Evolutionary conservation across 306 rosid genomes (phyloP).

Genomic region (Abrus pulchellus): DNA sequence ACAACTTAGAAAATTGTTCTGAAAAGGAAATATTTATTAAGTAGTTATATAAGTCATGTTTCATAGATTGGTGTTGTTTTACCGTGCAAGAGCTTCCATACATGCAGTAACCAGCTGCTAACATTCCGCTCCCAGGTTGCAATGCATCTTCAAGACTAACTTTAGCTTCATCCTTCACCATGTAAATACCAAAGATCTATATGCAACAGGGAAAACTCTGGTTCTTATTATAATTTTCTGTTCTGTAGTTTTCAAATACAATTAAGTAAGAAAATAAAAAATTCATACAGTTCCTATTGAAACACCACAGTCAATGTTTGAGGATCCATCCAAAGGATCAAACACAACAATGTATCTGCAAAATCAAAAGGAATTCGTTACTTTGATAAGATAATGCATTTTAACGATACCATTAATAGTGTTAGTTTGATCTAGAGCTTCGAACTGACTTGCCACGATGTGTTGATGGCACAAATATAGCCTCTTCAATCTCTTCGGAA

Average conservation of each 20-base stretch:
- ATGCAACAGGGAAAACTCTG: slow-evolving; percentile 35
- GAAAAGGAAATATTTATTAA: not conserved
- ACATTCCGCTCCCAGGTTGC: slow-evolving; percentile 80
- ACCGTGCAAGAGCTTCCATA: slow-evolving; percentile 99
- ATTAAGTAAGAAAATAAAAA: not conserved
- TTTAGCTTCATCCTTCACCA: slow-evolving; percentile 57
- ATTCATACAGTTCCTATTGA: slow-evolving; percentile 91
- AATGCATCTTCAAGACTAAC: slow-evolving; percentile 70
- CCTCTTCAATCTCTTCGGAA: slow-evolving; percentile 89
- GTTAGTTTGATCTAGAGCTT: slow-evolving; percentile 2
- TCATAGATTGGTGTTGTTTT: slow-evolving; percentile 37
- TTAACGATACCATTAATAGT: not conserved
- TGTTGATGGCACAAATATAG: slow-evolving; percentile 73
- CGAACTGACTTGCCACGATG: slow-evolving; percentile 57
- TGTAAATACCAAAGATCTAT: slow-evolving; percentile 90
- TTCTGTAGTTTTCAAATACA: not conserved
- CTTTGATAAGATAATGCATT: slow-evolving; percentile 14
- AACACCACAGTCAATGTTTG: slow-evolving; percentile 96
- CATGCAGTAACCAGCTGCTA: slow-evolving; percentile 99
- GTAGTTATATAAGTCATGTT: not conserved
- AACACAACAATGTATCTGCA: slow-evolving; percentile 87
- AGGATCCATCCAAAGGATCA: slow-evolving; percentile 79
- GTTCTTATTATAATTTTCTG: not conserved
- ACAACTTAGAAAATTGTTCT: not conserved
- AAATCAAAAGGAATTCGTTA: slow-evolving; percentile 27